A percentile compares a stretch with the other conserved stretches of the same genome.
Conservation (phyloP, 192 early-diverging fungal species). For the Coemansia sp. region DNA sequence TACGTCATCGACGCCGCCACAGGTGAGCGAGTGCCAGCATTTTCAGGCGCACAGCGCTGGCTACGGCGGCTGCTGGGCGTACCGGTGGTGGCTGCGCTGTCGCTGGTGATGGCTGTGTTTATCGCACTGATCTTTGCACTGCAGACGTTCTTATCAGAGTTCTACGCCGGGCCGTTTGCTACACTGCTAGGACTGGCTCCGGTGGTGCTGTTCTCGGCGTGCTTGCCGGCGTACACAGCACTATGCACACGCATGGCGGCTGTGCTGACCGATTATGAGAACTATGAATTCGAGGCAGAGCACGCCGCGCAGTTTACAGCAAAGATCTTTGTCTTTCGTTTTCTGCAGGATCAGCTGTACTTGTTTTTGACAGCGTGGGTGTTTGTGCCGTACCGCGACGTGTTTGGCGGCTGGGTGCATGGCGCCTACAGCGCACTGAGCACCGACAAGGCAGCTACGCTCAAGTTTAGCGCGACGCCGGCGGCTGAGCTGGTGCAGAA, state of each 20-base stretch:
- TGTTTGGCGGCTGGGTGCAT: constrained; percentile 59
- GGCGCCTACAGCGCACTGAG: constrained; percentile 19
- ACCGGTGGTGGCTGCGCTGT: constrained; percentile 61
- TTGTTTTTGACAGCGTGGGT: constrained; percentile 85
- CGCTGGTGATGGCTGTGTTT: constrained; percentile 59
- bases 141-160: constrained; percentile 75
- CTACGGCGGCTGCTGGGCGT: constrained; percentile 58
- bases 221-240: constrained; percentile 68
- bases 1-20: constrained; percentile 65
- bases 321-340: constrained; percentile 87
- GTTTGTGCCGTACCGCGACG: constrained; percentile 80
- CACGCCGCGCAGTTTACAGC: constrained; percentile 70
- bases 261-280: constrained; percentile 77
- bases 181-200: constrained; percentile 64
- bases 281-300: constrained; percentile 70
- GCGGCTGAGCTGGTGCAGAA: constrained; percentile 41
- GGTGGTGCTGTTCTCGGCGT: constrained; percentile 69
- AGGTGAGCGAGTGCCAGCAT: constrained; percentile 71
- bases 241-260: constrained; percentile 65
- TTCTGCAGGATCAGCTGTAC: constrained; percentile 78
- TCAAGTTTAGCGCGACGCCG: constrained; percentile 50
- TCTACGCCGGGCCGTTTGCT: constrained; percentile 80
- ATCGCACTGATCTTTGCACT: constrained; percentile 71
- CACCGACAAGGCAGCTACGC: background rate
- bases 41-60: constrained; percentile 72